A percentile compares a stretch with the other conserved stretches of the same genome.
phyloP scores from a whole-genome alignment of 2,329 filamentous ascomycete genomes.

The Alternaria sp. region DNA sequence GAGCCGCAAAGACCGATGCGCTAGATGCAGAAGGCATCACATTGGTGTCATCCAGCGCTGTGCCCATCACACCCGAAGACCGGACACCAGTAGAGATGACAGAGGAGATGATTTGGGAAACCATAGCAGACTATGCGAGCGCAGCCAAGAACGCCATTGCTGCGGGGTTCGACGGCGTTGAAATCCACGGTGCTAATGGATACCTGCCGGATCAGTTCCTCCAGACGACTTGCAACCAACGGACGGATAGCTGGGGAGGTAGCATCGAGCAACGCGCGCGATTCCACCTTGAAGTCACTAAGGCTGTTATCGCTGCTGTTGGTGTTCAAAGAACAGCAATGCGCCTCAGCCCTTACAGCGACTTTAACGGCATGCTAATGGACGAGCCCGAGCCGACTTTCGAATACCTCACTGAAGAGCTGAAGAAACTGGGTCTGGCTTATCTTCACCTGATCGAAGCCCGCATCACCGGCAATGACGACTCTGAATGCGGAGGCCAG shows the following conservation, averaged over 20 bases:
- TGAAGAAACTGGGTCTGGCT: neutral
- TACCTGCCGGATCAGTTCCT: slow-evolving; percentile 73
- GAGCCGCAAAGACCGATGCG: slow-evolving; percentile 53
- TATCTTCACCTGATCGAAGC: slow-evolving; percentile 10
- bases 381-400: slow-evolving; percentile 50
- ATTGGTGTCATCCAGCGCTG: slow-evolving; percentile 38
- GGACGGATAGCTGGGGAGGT: slow-evolving; percentile 57
- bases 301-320: slow-evolving; percentile 56
- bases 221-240: slow-evolving; percentile 61
- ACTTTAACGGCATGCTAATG: slow-evolving; percentile 70
- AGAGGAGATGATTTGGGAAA: slow-evolving; percentile 42
- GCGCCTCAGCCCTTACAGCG: slow-evolving; percentile 65
- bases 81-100: slow-evolving; percentile 40
- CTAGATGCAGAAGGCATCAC: slow-evolving; percentile 34
- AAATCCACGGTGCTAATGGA: slow-evolving; percentile 64
- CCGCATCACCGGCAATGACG: slow-evolving; percentile 15
- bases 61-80: slow-evolving; percentile 36
- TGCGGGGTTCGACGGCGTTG: slow-evolving; percentile 67
- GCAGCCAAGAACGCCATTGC: slow-evolving; percentile 53
- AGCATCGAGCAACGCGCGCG: slow-evolving; percentile 57
- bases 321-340: slow-evolving; percentile 63
- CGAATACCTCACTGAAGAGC: neutral
- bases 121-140: slow-evolving; percentile 43
- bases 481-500: slow-evolving; percentile 17
- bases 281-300: slow-evolving; percentile 59